Conservation (phyloP, 164 flowering plant genomes). For the Platanus orientalis region DNA sequence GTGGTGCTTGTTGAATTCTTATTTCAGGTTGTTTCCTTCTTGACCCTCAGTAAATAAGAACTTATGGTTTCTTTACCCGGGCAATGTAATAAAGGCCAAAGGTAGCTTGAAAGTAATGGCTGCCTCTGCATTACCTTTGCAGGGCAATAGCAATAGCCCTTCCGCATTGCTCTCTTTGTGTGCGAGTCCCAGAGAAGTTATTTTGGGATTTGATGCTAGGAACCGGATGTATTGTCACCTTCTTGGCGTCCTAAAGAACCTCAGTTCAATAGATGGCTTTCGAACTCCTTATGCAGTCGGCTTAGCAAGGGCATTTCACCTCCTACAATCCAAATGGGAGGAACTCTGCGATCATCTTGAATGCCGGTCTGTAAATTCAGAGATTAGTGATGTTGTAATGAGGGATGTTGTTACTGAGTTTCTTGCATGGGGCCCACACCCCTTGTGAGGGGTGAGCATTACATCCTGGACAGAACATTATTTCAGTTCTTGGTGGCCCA, state of each 20-base stretch:
- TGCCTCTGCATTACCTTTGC: conserved; percentile 40
- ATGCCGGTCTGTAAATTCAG: conserved; percentile 26
- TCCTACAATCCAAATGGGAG: conserved; percentile 43
- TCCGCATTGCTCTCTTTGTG: conserved; percentile 13
- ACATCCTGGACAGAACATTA: too few species aligned
- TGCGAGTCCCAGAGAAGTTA: conserved; percentile 36
- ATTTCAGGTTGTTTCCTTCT: conserved; percentile 35
- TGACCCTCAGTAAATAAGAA: conserved; percentile 22
- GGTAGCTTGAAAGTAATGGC: conserved; percentile 43
- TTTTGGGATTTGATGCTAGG: conserved; percentile 31
- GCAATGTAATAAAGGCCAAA: conserved; percentile 30
- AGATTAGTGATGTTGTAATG: conserved; percentile 32
- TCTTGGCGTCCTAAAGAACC: conserved; percentile 40
- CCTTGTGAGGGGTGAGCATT: too few species aligned
- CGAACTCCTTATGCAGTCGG: conserved; percentile 41
- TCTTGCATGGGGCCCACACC: too few species aligned
- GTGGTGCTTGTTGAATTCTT: background rate
- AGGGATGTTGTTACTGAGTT: conserved; percentile 32
- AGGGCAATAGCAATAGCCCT: conserved; percentile 8
- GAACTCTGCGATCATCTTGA: conserved; percentile 42
- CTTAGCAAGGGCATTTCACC: conserved; percentile 28
- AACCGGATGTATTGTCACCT: conserved; percentile 55
- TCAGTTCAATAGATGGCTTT: conserved; percentile 26
- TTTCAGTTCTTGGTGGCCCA: conserved; percentile 46
- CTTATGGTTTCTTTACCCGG: conserved; percentile 35